These are phyloP conservation scores for Paratrypanosoma confusum DNA, from an alignment of 208 protist species.

Conservation along the genomic window DNA sequence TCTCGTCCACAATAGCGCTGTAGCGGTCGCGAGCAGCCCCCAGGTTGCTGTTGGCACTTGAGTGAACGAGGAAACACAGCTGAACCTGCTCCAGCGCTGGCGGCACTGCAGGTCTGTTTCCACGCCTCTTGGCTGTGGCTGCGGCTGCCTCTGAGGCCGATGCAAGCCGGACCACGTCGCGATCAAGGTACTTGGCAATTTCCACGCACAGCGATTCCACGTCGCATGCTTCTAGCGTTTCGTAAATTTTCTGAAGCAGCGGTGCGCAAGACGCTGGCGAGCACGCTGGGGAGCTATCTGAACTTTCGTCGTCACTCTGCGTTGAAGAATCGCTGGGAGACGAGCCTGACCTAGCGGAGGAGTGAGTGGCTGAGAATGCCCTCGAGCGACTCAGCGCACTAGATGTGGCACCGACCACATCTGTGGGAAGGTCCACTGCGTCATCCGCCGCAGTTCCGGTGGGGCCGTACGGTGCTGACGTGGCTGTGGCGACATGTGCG, in stretches of 20 bases:
- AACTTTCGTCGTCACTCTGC: too few relatives aligned
- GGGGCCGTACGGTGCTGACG: too few relatives aligned
- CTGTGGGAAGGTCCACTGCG: too few relatives aligned
- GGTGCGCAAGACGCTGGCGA: too few relatives aligned
- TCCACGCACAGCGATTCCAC: conserved; percentile 22
- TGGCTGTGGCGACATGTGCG: too few relatives aligned
- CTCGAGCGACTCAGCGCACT: too few relatives aligned
- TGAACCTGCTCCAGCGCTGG: conserved; percentile 23
- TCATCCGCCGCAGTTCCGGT: too few relatives aligned
- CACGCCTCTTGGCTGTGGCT: conserved; percentile 1
- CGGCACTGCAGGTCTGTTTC: not conserved
- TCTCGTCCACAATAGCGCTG: conserved; percentile 32
- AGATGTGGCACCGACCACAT: too few relatives aligned
- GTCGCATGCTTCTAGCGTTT: conserved; percentile 26
- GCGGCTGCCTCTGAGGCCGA: not conserved
- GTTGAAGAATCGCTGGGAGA: too few relatives aligned
- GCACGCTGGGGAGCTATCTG: too few relatives aligned
- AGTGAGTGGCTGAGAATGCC: too few relatives aligned
- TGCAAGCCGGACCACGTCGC: conserved; percentile 13
- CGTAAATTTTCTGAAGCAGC: conserved; percentile 29
- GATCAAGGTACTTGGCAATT: conserved; percentile 31
- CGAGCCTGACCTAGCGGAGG: too few relatives aligned
- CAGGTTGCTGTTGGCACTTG: conserved; percentile 35
- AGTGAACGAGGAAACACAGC: conserved; percentile 57
- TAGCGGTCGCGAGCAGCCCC: conserved; percentile 50